A percentile compares a stretch with the other conserved stretches of the same genome.
Evolutionary conservation across 1,284 basidiomycete species (phyloP).

Genomic region (Tylopilus sp.): DNA sequence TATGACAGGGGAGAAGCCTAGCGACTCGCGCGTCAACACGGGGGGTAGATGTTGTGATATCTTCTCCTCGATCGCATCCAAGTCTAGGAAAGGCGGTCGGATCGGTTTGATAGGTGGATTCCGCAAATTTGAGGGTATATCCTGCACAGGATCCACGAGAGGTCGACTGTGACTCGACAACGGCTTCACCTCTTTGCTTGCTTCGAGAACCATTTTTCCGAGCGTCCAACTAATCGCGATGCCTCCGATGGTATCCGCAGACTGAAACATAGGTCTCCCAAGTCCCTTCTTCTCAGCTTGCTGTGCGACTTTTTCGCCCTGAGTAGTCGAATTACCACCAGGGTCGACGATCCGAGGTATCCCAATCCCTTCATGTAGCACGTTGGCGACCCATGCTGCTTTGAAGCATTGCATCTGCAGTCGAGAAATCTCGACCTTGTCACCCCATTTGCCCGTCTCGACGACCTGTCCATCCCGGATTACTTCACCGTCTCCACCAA

Average conservation of each 20-base stretch:
- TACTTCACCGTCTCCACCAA: constrained; percentile 54
- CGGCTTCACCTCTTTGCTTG: constrained; percentile 75
- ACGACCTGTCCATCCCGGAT: constrained; percentile 55
- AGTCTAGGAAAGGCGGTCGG: constrained; percentile 55
- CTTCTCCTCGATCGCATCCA: constrained; percentile 56
- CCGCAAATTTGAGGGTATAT: constrained; percentile 44
- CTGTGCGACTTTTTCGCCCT: constrained; percentile 61
- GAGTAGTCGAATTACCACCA: constrained; percentile 64
- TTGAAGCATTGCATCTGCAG: constrained; percentile 99
- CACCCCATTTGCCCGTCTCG: constrained; percentile 63
- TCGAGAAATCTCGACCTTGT: constrained; percentile 74
- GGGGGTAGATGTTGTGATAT: constrained; percentile 59
- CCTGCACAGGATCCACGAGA: constrained; percentile 64
- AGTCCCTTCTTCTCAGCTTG: constrained; percentile 80
- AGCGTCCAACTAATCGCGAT: constrained; percentile 97
- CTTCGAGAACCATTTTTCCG: constrained; percentile 97
- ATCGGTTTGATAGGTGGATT: constrained; percentile 55
- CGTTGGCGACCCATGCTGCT: constrained; percentile 95
- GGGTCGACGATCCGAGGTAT: constrained; percentile 88
- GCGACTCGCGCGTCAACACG: constrained; percentile 52
- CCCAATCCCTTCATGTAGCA: constrained; percentile 93
- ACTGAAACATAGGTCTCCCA: constrained; percentile 79
- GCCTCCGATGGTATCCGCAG: constrained; percentile 84
- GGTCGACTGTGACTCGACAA: constrained; percentile 45
- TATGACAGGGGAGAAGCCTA: constrained; percentile 65